Evolutionary conservation across 2,329 filamentous ascomycete genomes (phyloP).

Genomic region (Pezizomycotina sp.): DNA sequence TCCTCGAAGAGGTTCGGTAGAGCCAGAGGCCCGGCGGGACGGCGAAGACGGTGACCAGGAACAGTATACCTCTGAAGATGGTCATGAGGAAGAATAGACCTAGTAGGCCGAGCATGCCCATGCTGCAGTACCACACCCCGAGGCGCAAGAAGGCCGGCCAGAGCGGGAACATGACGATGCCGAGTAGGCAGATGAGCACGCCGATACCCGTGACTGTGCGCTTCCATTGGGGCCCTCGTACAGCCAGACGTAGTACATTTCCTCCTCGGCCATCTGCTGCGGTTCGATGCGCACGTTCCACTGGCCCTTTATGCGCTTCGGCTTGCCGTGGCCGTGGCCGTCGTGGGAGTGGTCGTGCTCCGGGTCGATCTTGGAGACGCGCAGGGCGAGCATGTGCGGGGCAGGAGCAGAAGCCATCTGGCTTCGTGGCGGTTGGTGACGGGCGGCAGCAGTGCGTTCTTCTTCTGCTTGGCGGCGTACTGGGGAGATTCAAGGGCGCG

Average conservation of each 20-base stretch:
- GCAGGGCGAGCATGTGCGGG: slow-evolving; percentile 83
- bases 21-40: slow-evolving; percentile 85
- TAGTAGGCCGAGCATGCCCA: slow-evolving; percentile 77
- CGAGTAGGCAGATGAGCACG: slow-evolving; percentile 68
- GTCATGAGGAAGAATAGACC: slow-evolving; percentile 95
- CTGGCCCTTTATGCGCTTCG: slow-evolving; percentile 83
- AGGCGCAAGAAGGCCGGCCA: slow-evolving; percentile 85
- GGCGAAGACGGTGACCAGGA: slow-evolving; percentile 77
- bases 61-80: slow-evolving; percentile 87
- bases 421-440: slow-evolving; percentile 77
- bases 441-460: slow-evolving; percentile 75
- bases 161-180: slow-evolving; percentile 82
- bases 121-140: slow-evolving; percentile 93
- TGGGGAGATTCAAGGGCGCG: slow-evolving; percentile 75
- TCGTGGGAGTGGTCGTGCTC: slow-evolving; percentile 30
- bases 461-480: slow-evolving; percentile 70
- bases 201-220: slow-evolving; percentile 79
- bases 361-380: slow-evolving; percentile 67
- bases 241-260: slow-evolving; percentile 92
- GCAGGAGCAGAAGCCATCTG: slow-evolving; percentile 85
- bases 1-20: slow-evolving; percentile 95
- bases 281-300: slow-evolving; percentile 95
- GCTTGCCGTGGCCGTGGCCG: slow-evolving; percentile 56
- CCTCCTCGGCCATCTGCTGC: slow-evolving; percentile 74
- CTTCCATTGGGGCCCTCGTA: slow-evolving; percentile 87